phyloP scores from a whole-genome alignment of 805 yeast genomes.

The Metschnikowia baotianmanensis region DNA sequence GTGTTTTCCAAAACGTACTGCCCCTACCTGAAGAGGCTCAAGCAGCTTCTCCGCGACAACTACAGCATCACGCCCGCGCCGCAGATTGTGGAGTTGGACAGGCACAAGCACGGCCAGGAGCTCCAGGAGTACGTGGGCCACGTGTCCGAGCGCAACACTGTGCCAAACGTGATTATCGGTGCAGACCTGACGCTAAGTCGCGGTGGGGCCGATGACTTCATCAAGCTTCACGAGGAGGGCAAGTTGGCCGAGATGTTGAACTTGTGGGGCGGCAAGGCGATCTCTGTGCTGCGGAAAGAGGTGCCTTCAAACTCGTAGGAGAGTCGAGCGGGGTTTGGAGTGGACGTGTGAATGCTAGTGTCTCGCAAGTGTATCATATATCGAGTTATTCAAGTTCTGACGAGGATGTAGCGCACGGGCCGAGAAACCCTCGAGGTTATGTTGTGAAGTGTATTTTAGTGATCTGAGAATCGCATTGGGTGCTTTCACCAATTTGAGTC shows the following conservation, averaged over 20 bases:
- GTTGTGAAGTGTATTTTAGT: too few relatives aligned
- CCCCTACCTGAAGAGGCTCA: slow-evolving; percentile 74
- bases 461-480: too few relatives aligned
- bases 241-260: slow-evolving; percentile 49
- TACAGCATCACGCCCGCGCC: slow-evolving; percentile 75
- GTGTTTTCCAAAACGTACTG: slow-evolving; percentile 58
- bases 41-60: slow-evolving; percentile 57
- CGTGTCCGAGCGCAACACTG: slow-evolving; percentile 16
- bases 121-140: slow-evolving; percentile 69
- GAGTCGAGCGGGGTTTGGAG: background rate
- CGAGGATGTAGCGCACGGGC: too few relatives aligned
- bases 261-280: slow-evolving; percentile 60
- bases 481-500: too few relatives aligned
- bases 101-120: slow-evolving; percentile 69
- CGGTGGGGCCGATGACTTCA: slow-evolving; percentile 90
- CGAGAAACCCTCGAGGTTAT: too few relatives aligned
- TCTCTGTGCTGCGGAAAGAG: slow-evolving; percentile 48
- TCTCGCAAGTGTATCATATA: too few relatives aligned
- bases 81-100: slow-evolving; percentile 75
- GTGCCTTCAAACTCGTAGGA: slow-evolving; percentile 52
- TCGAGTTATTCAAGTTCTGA: too few relatives aligned
- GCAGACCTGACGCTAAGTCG: slow-evolving; percentile 42
- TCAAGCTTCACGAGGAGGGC: slow-evolving; percentile 55
- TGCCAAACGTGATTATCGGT: slow-evolving; percentile 21
- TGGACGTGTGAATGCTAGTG: background rate